Evolutionary conservation across 768 basidiomycete species (phyloP), one percentile per base, ranked within the genome.

Genomic region (Tephrocybe rancida): DNA sequence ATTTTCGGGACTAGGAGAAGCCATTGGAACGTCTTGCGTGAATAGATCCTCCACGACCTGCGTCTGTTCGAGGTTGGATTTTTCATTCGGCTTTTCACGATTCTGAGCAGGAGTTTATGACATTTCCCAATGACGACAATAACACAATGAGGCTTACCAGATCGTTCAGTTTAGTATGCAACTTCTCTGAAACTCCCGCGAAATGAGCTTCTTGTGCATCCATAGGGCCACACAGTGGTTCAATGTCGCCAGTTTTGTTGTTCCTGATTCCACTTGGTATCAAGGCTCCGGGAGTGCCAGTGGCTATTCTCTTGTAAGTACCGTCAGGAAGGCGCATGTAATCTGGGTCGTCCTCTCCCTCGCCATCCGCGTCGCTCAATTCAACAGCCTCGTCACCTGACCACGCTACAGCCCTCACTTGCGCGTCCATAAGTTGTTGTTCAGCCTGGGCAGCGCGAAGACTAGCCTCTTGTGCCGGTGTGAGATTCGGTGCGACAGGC

Each of bases 341-440:
- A 32, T 80, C 81, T 0, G 75, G 73, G 59, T 85, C 83, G 22
- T 80, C 80, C 46, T 88, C 86, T 8, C 83, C 83, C 10, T 82
- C 77, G 6, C 82, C 85, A 63, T 89, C 87, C 13, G 64, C 59
- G 48, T 84, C 85, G 18, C 68, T 60, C 3, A 70, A 66, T 19
- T 73, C 75, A 34, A 85, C 82, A 11, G 77, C 79, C 53, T 73
- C 71, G 55, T 82, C 82, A 6, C 69, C 78, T 19, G 81, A 76
- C 89, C 90, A 93, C 8, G 85, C 81, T 22, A 91, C 68, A 43
- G 78, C 83, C 53, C 91, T 79, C 10, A 72, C 67, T 26, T 74
- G 63, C 1, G 90, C 88, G 54, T 92, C 90, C 56, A 75, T 71
- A 48, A 69, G 70, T 63, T 90, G 89, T 26, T 77, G 73, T 54